Percentiles rank a stretch among this genome's conserved stretches.
phyloP scores from a whole-genome alignment of 306 rosid species.

The Sphenostylis stenocarpa region DNA sequence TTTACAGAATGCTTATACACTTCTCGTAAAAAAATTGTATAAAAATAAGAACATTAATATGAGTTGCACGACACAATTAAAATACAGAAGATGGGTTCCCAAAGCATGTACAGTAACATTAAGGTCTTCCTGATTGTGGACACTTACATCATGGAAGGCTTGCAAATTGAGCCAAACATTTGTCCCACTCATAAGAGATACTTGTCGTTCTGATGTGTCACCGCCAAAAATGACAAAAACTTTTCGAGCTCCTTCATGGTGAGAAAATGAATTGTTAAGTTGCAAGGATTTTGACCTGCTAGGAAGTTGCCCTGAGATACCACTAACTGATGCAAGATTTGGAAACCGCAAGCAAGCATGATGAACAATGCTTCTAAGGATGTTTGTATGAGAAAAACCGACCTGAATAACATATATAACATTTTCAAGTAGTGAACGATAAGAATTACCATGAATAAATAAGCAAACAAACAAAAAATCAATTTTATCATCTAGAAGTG shows the following conservation, averaged over 20 bases:
- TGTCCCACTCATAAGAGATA: constrained; percentile 98
- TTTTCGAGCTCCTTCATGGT: constrained; percentile 48
- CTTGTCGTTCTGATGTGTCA: constrained; percentile 95
- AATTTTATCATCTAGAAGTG: constrained; percentile 17
- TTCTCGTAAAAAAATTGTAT: neutral
- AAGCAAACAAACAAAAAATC: neutral
- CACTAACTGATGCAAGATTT: constrained; percentile 55
- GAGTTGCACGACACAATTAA: neutral
- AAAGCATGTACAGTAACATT: constrained; percentile 20
- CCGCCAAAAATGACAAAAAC: constrained; percentile 97
- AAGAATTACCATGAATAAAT: constrained; percentile 8
- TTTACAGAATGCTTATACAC: constrained; percentile 13
- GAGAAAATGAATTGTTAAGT: constrained; percentile 41
- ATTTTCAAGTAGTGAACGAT: constrained; percentile 6
- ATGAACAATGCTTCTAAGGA: constrained; percentile 74
- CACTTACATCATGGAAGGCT: constrained; percentile 85
- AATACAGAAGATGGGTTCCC: neutral
- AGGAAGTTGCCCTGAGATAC: constrained; percentile 44
- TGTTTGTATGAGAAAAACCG: constrained; percentile 93
- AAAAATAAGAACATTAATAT: neutral
- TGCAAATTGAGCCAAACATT: constrained; percentile 98
- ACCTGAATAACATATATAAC: constrained; percentile 54
- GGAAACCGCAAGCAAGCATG: constrained; percentile 87
- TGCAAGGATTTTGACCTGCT: constrained; percentile 45
- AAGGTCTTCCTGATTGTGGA: constrained; percentile 18